These are phyloP conservation scores for Tricholoma flavovirens DNA, from an alignment of 768 basidiomycete genomes.

Conservation along the genomic window DNA sequence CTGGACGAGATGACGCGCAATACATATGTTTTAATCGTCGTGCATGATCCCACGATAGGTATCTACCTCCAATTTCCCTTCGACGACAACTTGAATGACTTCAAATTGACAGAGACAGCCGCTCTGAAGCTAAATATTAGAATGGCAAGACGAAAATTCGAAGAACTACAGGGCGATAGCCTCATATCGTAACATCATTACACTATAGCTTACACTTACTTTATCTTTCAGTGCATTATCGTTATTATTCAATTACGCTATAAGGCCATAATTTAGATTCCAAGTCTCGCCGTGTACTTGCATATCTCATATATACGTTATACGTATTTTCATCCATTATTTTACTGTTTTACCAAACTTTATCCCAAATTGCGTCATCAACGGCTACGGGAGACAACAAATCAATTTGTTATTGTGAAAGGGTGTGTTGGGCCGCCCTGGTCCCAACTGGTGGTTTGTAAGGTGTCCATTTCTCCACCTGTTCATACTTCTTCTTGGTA, in stretches of 20 bases:
- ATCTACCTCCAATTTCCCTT: constrained; percentile 2
- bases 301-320: neutral
- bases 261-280: neutral
- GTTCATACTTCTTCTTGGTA: constrained; percentile 25
- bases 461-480: constrained; percentile 27
- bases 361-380: neutral
- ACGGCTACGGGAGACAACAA: neutral
- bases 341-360: neutral
- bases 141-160: constrained; percentile 82
- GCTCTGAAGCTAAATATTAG: constrained; percentile 85
- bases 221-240: neutral
- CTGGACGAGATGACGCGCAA: constrained; percentile 91
- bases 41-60: constrained; percentile 88
- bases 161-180: constrained; percentile 79
- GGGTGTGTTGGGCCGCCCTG: constrained; percentile 20
- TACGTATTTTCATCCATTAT: neutral
- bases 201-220: neutral
- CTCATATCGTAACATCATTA: constrained; percentile 33
- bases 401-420: neutral
- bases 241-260: neutral
- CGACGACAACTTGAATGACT: neutral
- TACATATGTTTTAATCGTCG: constrained; percentile 87
- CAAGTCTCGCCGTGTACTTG: neutral
- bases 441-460: constrained; percentile 34
- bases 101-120: constrained; percentile 63